A percentile compares a stretch with the other conserved stretches of the same genome.
Conservation (phyloP, 2,329 filamentous ascomycete genomes). For the Colletotrichum lentis region DNA sequence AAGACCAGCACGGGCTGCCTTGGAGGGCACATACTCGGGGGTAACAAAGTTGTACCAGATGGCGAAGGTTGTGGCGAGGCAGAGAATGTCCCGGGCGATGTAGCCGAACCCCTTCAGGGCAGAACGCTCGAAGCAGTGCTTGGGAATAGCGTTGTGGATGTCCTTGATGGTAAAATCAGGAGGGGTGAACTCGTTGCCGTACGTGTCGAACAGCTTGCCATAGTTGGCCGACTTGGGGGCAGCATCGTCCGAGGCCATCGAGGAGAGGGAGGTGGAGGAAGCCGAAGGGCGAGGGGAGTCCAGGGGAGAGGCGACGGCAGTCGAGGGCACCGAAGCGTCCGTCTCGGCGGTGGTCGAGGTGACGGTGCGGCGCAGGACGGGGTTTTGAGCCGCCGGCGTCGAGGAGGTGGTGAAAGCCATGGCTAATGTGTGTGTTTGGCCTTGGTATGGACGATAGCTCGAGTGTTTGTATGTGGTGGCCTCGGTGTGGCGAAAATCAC, state of each 20-base stretch:
- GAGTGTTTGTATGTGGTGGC: not conserved
- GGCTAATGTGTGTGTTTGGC: slow-evolving; percentile 26
- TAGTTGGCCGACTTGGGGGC: slow-evolving; percentile 57
- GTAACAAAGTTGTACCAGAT: slow-evolving; percentile 91
- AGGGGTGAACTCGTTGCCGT: slow-evolving; percentile 92
- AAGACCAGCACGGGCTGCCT: slow-evolving; percentile 69
- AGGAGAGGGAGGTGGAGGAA: slow-evolving; percentile 92
- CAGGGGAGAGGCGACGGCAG: slow-evolving; percentile 64
- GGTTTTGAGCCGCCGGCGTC: slow-evolving; percentile 53
- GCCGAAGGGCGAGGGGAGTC: slow-evolving; percentile 70
- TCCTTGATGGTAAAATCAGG: slow-evolving; percentile 98
- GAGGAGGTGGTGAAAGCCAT: slow-evolving; percentile 60
- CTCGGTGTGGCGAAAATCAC: slow-evolving; percentile 16
- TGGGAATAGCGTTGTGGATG: slow-evolving; percentile 94
- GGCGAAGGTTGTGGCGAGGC: slow-evolving; percentile 80
- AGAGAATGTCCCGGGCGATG: slow-evolving; percentile 81
- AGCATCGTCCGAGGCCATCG: slow-evolving; percentile 75
- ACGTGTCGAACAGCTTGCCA: slow-evolving; percentile 83
- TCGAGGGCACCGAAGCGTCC: slow-evolving; percentile 61
- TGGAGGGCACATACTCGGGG: slow-evolving; percentile 79
- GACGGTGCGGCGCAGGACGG: slow-evolving; percentile 58
- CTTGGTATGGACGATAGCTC: slow-evolving; percentile 2
- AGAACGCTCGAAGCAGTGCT: slow-evolving; percentile 95
- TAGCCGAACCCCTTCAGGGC: slow-evolving; percentile 78
- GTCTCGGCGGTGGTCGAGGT: slow-evolving; percentile 52